Percentiles rank a stretch among this genome's conserved stretches.
Conservation (phyloP, 495 filamentous ascomycete genomes). For the Penicillium alfredii region DNA sequence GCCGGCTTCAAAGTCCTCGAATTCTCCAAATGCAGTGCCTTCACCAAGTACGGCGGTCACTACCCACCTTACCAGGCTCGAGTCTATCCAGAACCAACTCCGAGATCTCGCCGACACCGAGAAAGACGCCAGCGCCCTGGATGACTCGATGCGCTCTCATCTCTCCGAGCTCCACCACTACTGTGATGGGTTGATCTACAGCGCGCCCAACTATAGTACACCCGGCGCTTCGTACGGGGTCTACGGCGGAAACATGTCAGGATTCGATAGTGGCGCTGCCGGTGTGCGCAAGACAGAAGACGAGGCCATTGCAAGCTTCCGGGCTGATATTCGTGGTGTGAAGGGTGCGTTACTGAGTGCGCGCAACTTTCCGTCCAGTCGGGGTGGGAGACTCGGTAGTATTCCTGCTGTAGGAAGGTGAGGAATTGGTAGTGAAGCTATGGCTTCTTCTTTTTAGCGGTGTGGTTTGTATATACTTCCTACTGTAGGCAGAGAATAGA, state of each 20-base stretch:
- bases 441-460: no score
- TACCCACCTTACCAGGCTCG: constrained; percentile 37
- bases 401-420: constrained; percentile 14
- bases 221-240: constrained; percentile 29
- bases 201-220: constrained; percentile 24
- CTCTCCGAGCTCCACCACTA: constrained; percentile 46
- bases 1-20: constrained; percentile 13
- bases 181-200: constrained; percentile 48
- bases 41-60: constrained; percentile 25
- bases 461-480: no score
- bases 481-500: no score
- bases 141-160: constrained; percentile 40
- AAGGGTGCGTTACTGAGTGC: constrained; percentile 89
- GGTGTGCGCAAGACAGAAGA: constrained; percentile 50
- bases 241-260: constrained; percentile 25
- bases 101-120: constrained; percentile 46
- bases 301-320: constrained; percentile 72
- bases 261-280: constrained; percentile 23
- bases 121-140: constrained; percentile 35
- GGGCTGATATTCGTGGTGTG: constrained; percentile 80
- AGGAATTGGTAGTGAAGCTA: constrained; percentile 1
- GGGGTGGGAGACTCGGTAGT: constrained; percentile 26
- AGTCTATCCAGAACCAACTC: constrained; percentile 47
- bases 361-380: constrained; percentile 53
- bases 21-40: constrained; percentile 9